Base-by-base conservation (phyloP, 495 filamentous ascomycete genomes). In the Penicillium parvum region DNA sequence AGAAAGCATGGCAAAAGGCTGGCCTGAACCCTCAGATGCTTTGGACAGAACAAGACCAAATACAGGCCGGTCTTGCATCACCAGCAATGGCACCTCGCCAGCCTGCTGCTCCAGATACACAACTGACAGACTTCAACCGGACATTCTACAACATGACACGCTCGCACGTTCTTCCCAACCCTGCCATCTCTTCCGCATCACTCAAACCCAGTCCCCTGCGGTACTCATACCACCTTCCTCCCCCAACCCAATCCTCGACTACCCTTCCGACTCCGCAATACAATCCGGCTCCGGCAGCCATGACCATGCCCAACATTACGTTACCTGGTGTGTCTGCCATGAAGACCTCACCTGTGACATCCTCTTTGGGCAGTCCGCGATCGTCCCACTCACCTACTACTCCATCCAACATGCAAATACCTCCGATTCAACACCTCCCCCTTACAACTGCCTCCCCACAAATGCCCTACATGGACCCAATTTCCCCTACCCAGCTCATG, bases 1-100 rank as follows among this genome's bases (percentile, higher is more conserved):
- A 72, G 29, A 72, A 75, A 40, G 71, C 65, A 38, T 74, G 70
- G 70, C 70, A 74, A 48, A 72, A 70, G 37, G 70, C 70, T 4
- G 70, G 70, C 0, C 58, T 74, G 5, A 60, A 74, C 44, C 70
- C 70, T 0, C 54, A 65, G 15, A 61, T 64, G 49, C 58, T 74
- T 10, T 74, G 70, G 70, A 71, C 70, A 5, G 70, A 74, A 43
- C 58, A 72, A 37, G 70, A 66, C 15, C 70, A 74, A 46, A 60
- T 72, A 4, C 61, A 67, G 34, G 64, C 62, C 0, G 66, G 70
- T 0, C 45, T 64, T 19, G 44, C 53, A 7, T 43, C 65, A 4
- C 47, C 50, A 10, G 3, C 18, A 8, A 12, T 19, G 4, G 18
- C 21, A 19, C 18, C 29, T 27, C 25, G 25, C 19, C 43, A 28